These are phyloP conservation scores for Kwoniella mangroviensis DNA, from an alignment of 768 basidiomycete genomes.

Conservation along the genomic window DNA sequence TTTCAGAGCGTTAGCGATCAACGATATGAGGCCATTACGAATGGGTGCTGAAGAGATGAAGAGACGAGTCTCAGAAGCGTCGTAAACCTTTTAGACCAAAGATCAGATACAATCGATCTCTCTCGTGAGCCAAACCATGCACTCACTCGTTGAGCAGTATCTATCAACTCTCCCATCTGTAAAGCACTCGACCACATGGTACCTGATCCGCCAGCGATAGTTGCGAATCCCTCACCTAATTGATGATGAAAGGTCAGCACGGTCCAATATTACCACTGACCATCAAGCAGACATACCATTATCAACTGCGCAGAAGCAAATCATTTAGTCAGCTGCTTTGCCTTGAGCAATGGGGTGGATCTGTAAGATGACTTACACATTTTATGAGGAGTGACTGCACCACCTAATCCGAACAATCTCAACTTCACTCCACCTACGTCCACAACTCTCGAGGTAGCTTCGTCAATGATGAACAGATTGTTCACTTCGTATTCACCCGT, in stretches of 20 bases:
- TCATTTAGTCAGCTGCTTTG: slow-evolving; percentile 8
- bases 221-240: slow-evolving; percentile 78
- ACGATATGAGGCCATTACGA: slow-evolving; percentile 87
- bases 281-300: slow-evolving; percentile 64
- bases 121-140: not conserved
- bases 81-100: slow-evolving; percentile 62
- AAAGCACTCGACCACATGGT: slow-evolving; percentile 99
- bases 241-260: slow-evolving; percentile 10
- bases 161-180: slow-evolving; percentile 96
- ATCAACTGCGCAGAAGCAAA: slow-evolving; percentile 32
- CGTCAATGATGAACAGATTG: slow-evolving; percentile 90
- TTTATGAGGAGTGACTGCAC: slow-evolving; percentile 92
- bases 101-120: not conserved
- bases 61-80: slow-evolving; percentile 89
- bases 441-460: slow-evolving; percentile 89
- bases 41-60: slow-evolving; percentile 92
- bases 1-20: slow-evolving; percentile 86
- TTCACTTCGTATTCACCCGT: slow-evolving; percentile 77
- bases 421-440: slow-evolving; percentile 93
- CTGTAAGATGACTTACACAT: slow-evolving; percentile 52
- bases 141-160: slow-evolving; percentile 86
- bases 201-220: slow-evolving; percentile 97
- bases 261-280: slow-evolving; percentile 60
- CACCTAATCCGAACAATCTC: slow-evolving; percentile 92
- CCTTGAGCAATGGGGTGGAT: not conserved